A percentile compares a stretch with the other conserved stretches of the same genome.
These are phyloP conservation scores for Eucalyptus leucophloia DNA, from an alignment of 345 rosid species.

Conservation along the genomic window DNA sequence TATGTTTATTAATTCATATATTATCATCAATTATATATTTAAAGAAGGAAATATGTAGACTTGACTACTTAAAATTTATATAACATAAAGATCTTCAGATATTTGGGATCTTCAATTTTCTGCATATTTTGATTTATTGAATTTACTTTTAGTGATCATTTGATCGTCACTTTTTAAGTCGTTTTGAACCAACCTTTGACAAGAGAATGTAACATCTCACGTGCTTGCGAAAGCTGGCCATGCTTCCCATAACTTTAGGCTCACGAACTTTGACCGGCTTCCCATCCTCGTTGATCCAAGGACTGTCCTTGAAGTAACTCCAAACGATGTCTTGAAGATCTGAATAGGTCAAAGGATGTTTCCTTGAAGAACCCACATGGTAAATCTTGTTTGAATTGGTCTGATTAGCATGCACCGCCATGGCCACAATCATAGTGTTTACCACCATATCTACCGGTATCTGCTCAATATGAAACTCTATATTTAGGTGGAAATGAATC, in stretches of 20 bases:
- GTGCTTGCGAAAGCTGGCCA: conserved; percentile 13
- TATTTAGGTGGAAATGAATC: not conserved
- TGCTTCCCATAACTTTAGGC: conserved; percentile 1
- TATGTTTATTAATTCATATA: not conserved
- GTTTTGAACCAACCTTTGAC: conserved; percentile 5
- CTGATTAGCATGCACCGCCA: not conserved
- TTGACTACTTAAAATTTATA: not conserved
- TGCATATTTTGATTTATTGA: not conserved
- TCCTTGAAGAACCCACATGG: conserved; percentile 13
- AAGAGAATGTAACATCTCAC: conserved; percentile 8
- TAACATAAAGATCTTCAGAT: not conserved
- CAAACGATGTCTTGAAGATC: not conserved
- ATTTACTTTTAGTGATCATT: not conserved
- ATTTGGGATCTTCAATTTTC: not conserved
- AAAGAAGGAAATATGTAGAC: not conserved
- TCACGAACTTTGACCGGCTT: conserved; percentile 10
- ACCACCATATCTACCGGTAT: conserved; percentile 22
- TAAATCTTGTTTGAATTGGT: not conserved
- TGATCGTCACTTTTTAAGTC: not conserved
- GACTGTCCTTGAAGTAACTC: conserved; percentile 8
- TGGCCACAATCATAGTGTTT: conserved; percentile 9
- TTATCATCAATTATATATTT: not conserved
- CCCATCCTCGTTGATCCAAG: conserved; percentile 22
- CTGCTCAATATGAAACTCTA: not conserved
- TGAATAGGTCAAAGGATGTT: not conserved